Conservation (phyloP, 2,329 filamentous ascomycete genomes). For the Cercospora beticola region DNA sequence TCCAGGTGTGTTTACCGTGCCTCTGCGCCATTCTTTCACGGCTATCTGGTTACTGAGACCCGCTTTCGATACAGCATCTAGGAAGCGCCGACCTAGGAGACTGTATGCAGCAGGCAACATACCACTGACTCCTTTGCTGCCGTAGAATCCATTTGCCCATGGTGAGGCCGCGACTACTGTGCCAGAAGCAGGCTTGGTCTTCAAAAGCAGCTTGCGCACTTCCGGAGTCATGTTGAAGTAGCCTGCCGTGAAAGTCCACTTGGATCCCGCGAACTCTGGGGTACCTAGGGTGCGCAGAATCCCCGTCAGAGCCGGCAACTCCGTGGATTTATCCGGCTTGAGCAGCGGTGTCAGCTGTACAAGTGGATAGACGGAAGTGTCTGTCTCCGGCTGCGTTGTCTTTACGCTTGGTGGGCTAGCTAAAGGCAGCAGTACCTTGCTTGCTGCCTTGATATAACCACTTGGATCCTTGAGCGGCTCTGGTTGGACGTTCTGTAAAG, state of each 20-base stretch:
- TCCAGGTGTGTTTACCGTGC: constrained; percentile 73
- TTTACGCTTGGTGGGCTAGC: constrained; percentile 50
- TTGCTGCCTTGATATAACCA: constrained; percentile 69
- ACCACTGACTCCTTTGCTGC: constrained; percentile 81
- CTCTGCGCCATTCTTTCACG: constrained; percentile 84
- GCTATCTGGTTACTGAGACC: constrained; percentile 60
- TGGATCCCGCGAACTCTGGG: constrained; percentile 64
- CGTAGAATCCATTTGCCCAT: constrained; percentile 92
- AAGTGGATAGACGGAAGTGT: constrained; percentile 79
- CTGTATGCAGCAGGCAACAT: constrained; percentile 92
- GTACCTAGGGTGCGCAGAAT: constrained; percentile 68
- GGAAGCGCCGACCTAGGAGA: constrained; percentile 77
- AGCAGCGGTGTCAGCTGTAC: constrained; percentile 86
- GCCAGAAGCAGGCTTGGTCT: constrained; percentile 66
- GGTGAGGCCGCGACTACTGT: constrained; percentile 91
- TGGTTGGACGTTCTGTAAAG: constrained; percentile 68
- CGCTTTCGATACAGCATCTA: constrained; percentile 60
- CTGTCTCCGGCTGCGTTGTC: constrained; percentile 42
- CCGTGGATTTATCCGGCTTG: constrained; percentile 76
- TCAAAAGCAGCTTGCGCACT: constrained; percentile 75
- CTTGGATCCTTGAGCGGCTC: constrained; percentile 70
- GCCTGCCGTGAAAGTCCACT: constrained; percentile 95
- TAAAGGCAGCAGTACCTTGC: constrained; percentile 64
- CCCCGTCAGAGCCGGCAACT: constrained; percentile 75
- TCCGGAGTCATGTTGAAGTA: constrained; percentile 96